Base-by-base conservation (phyloP, 2,329 filamentous ascomycete genomes). In the Fusarium sp. region DNA sequence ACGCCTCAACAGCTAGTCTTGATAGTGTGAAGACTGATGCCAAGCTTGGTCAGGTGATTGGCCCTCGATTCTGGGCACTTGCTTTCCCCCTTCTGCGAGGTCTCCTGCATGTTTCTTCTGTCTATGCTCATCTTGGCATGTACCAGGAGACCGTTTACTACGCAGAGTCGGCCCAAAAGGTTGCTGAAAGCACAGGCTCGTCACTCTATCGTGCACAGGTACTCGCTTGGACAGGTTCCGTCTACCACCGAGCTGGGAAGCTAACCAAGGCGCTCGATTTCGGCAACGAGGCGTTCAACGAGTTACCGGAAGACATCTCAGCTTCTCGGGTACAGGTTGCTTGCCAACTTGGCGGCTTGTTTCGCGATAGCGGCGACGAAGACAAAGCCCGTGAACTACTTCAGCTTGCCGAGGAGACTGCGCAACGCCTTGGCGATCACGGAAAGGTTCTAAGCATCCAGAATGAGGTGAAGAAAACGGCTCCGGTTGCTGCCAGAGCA, bases 71-170 rank as follows among this genome's bases (percentile, higher is more conserved):
- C 77, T 98, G 96, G 96, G 87, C 88, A 11, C 85, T 98, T 26
- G 91, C 96, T 13, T 89, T 90, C 34, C 90, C 92, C 2, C 87
- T 98, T 26, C 91, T 95, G 76, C 88, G 89, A 36, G 90, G 91
- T 63, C 85, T 97, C 20, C 83, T 91, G 68, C 91, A 95, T 66
- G 88, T 98, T 7, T 94, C 94, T 1, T 88, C 89, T 8, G 85
- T 97, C 3, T 98, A 95, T 76, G 90, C 93, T 3, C 92, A 97
- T 73, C 89, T 96, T 72, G 96, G 96, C 34, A 89, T 97, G 83
- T 94, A 95, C 73, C 91, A 94, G 68, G 96, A 98, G 80, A 96
- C 96, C 5, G 84, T 96, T 2, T 96, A 95, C 80, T 97, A 97
- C 75, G 92, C 93, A 4, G 93, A 98, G 75, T 93, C 96, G 77